Evolutionary conservation across 805 yeast species (phyloP).

Genomic region (Saturnispora galanensis): DNA sequence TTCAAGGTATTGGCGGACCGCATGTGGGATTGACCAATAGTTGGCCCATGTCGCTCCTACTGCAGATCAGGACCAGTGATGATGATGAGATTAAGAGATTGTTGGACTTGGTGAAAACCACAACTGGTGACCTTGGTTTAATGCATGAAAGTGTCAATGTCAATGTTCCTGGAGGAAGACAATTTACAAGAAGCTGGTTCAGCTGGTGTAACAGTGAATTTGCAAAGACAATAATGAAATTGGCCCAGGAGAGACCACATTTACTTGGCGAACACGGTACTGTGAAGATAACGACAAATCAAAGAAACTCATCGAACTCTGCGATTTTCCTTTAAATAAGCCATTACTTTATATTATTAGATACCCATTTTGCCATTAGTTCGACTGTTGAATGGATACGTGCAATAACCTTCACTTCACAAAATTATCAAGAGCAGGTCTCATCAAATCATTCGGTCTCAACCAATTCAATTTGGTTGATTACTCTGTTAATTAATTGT

Average conservation of each 20-base stretch:
- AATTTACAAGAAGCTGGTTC: constrained; percentile 79
- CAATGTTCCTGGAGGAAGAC: constrained; percentile 34
- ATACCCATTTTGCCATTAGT: too few species aligned
- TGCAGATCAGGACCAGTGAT: constrained; percentile 64
- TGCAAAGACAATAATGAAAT: constrained; percentile 73
- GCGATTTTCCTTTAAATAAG: too few species aligned
- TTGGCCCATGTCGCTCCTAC: constrained; percentile 85
- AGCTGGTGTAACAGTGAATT: constrained; percentile 92
- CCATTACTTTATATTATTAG: too few species aligned
- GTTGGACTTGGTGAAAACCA: constrained; percentile 41
- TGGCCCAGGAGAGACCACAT: constrained; percentile 66
- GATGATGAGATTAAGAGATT: constrained; percentile 50
- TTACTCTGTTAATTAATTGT: too few species aligned
- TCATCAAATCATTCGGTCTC: too few species aligned
- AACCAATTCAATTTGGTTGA: too few species aligned
- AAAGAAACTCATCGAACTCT: too few species aligned
- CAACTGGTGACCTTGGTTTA: constrained; percentile 68
- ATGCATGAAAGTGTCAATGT: constrained; percentile 80
- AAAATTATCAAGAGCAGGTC: too few species aligned
- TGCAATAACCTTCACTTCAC: too few species aligned
- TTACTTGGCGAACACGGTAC: constrained; percentile 43
- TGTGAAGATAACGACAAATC: too few species aligned
- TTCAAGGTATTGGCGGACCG: constrained; percentile 85
- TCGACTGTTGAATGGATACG: too few species aligned
- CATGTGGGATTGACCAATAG: constrained; percentile 74